Conservation (phyloP, 805 yeast genomes). For the Wickerhamomyces hampshirensis region DNA sequence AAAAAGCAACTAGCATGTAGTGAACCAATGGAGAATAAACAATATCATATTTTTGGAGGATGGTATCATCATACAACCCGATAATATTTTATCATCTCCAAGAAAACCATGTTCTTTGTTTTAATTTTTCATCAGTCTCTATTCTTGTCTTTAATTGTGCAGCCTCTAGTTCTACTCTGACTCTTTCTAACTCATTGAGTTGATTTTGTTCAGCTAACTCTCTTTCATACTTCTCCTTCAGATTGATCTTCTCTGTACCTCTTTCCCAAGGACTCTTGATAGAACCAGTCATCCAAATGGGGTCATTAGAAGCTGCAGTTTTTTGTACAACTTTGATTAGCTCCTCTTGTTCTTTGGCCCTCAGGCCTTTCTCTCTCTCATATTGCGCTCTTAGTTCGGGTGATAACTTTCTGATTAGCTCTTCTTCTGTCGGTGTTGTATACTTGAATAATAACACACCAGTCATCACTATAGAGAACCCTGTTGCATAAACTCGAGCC, state of each 20-base stretch:
- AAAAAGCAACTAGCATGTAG: too few species aligned
- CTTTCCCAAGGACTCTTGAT: slow-evolving; percentile 64
- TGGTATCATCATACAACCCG: too few species aligned
- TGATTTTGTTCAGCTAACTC: slow-evolving; percentile 39
- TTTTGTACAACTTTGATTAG: slow-evolving; percentile 60
- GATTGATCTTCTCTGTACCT: slow-evolving; percentile 28
- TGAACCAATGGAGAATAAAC: too few species aligned
- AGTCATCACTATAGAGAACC: slow-evolving; percentile 62
- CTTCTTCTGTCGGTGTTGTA: slow-evolving; percentile 82
- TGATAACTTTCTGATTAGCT: slow-evolving; percentile 64
- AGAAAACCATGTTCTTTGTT: slow-evolving; percentile 29
- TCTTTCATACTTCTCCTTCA: slow-evolving; percentile 43
- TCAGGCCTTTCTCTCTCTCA: slow-evolving; percentile 54
- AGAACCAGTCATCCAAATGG: slow-evolving; percentile 78
- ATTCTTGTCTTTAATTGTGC: slow-evolving; percentile 25
- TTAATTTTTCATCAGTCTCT: slow-evolving; percentile 28
- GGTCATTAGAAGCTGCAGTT: slow-evolving; percentile 66
- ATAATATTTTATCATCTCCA: slow-evolving; percentile 27
- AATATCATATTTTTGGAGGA: too few species aligned
- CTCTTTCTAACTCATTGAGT: slow-evolving; percentile 36
- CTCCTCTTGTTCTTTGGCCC: slow-evolving; percentile 65
- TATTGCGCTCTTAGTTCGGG: slow-evolving; percentile 81
- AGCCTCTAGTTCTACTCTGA: slow-evolving; percentile 34
- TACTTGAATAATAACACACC: slow-evolving; percentile 72
- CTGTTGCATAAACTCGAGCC: slow-evolving; percentile 52